A percentile compares a stretch with the other conserved stretches of the same genome.
These are phyloP conservation scores for Ceratocystis cacaofunesta DNA, from an alignment of 2,329 filamentous ascomycete genomes.

Conservation along the genomic window DNA sequence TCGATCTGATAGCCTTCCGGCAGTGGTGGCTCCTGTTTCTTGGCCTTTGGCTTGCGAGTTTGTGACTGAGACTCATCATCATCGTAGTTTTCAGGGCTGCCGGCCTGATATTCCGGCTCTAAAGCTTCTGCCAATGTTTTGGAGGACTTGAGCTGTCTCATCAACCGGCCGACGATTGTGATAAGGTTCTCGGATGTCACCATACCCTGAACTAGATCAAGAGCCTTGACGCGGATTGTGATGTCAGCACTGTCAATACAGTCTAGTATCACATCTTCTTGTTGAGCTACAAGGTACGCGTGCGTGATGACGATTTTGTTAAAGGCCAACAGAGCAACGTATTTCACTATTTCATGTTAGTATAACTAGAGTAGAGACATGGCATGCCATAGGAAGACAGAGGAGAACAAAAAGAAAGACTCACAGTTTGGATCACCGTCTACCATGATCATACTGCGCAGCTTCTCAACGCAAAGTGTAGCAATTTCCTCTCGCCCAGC, in stretches of 20 bases:
- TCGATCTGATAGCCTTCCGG: constrained; percentile 76
- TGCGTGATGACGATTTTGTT: constrained; percentile 88
- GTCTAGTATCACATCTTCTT: constrained; percentile 91
- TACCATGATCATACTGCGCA: constrained; percentile 85
- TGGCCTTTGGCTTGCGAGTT: constrained; percentile 2
- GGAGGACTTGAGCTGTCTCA: constrained; percentile 67
- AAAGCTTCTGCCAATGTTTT: constrained; percentile 16
- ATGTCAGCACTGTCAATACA: constrained; percentile 95
- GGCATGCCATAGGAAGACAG: background rate
- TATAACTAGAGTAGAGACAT: background rate
- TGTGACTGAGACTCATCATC: constrained; percentile 9
- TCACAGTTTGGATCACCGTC: constrained; percentile 85
- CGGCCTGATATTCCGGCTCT: background rate
- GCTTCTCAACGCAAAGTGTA: constrained; percentile 76
- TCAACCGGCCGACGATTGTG: constrained; percentile 68
- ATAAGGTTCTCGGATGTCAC: constrained; percentile 76
- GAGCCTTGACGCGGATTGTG: constrained; percentile 80
- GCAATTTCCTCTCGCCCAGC: constrained; percentile 84
- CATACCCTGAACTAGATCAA: constrained; percentile 88
- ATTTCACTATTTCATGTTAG: constrained; percentile 55
- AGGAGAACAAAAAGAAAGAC: constrained; percentile 24
- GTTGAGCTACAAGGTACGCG: constrained; percentile 72
- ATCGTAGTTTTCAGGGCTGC: constrained; percentile 7
- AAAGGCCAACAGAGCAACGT: constrained; percentile 86
- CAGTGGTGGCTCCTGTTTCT: constrained; percentile 36